Evolutionary conservation across 176 grass and related monocot genomes (phyloP), one percentile per base, ranked within the genome.

Genomic region (Luzula sylvatica): DNA sequence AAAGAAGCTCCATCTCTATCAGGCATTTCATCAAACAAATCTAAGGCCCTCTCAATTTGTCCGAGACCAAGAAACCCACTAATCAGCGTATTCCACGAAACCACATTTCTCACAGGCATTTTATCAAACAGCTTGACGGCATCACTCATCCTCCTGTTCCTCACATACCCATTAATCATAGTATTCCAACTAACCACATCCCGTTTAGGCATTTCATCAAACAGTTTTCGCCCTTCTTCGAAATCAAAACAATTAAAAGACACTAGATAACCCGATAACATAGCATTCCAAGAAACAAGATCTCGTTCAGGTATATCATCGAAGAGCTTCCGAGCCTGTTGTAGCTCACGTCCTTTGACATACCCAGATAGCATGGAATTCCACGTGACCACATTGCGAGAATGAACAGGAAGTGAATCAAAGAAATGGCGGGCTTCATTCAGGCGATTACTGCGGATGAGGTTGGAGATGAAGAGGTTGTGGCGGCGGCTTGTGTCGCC

Each of bases 51-150:
- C 3, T 69, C 8, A 1, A 87, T 3, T 3, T 71, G 29, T 1
- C 88, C 88, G 5, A 78, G 83, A 61, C 87, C 83, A 66, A 59
- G 83, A 50, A 87, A 83, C 26, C 57, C 57, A 45, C 26, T 42
- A 44, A 96, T 76, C 90, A 96, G 84, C 2, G 90, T 73, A 68
- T 96, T 89, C 84, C 84, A 96, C 40, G 81, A 86, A 54, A 89
- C 67, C 62, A 88, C 83, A 46, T 63, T 77, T 20, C 2, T 26
- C 11, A 0, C 3, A 15, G 71, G 71, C 2, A 88, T 86, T 19
- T 40, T 62, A 46, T 79, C 63, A 60, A 96, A 96, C 59, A 96
- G 72, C 2, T 52, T 68, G 17, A 94, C 1, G 0, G 72, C 79
- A 1, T 94, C 83, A 5, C 67, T 53, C 44, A 6, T 61, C 51